phyloP scores from a whole-genome alignment of 2,329 filamentous ascomycete genomes.

The Emmonsia crescens region DNA sequence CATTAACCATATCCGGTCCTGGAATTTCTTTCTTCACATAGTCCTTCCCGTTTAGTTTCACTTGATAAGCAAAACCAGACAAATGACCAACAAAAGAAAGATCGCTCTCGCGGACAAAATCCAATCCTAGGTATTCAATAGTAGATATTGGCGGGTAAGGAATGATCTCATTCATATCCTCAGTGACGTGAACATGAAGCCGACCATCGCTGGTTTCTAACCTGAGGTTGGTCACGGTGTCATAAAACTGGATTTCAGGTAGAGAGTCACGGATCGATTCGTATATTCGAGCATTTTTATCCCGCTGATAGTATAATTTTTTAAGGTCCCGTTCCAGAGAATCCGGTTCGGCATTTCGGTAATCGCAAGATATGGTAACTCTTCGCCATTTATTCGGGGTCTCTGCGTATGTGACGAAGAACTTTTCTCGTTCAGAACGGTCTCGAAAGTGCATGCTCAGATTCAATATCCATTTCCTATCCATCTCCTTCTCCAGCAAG shows the following conservation, averaged over 20 bases:
- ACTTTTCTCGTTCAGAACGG: constrained; percentile 85
- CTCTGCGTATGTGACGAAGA: constrained; percentile 91
- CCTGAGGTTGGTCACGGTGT: constrained; percentile 91
- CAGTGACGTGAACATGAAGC: constrained; percentile 93
- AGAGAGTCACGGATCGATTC: constrained; percentile 88
- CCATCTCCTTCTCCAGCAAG: constrained; percentile 64
- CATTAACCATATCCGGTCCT: constrained; percentile 85
- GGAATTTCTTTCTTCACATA: constrained; percentile 98
- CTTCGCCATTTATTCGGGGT: constrained; percentile 68
- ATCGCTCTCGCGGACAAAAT: constrained; percentile 56
- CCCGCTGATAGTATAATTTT: constrained; percentile 68
- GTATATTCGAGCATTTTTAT: constrained; percentile 89
- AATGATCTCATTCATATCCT: constrained; percentile 92
- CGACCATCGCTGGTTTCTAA: constrained; percentile 78
- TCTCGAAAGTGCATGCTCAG: constrained; percentile 97
- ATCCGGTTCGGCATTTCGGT: constrained; percentile 64
- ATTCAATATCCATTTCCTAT: constrained; percentile 88
- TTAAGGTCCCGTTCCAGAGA: constrained; percentile 80
- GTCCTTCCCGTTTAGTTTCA: constrained; percentile 54
- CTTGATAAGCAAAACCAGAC: constrained; percentile 96
- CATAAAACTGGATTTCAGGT: constrained; percentile 88
- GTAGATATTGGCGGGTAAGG: constrained; percentile 64
- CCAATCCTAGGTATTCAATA: constrained; percentile 56
- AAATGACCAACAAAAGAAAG: constrained; percentile 83
- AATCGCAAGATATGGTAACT: constrained; percentile 89